Conservation (phyloP, 176 grass and related monocot species). For the Puya raimondii region DNA sequence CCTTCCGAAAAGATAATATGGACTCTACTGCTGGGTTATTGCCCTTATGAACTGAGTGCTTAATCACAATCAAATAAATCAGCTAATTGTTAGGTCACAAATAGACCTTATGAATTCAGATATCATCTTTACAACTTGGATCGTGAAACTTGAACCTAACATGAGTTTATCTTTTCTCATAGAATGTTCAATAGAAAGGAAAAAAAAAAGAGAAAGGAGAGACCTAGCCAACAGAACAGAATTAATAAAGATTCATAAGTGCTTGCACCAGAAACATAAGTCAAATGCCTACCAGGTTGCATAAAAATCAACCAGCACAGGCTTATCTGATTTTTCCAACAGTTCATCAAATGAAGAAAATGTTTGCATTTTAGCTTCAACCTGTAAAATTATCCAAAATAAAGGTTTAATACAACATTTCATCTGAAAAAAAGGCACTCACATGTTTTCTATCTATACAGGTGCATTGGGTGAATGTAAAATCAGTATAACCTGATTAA, state of each 20-base stretch:
- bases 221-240: background rate
- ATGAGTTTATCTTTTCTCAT: background rate
- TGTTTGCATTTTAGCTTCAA: constrained; percentile 73
- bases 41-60: background rate
- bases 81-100: background rate
- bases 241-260: background rate
- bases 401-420: background rate
- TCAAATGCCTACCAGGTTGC: constrained; percentile 67
- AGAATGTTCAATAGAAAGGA: background rate
- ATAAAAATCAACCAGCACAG: constrained; percentile 87
- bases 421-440: background rate
- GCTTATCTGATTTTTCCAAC: constrained; percentile 76
- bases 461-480: background rate
- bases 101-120: background rate
- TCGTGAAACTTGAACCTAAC: background rate
- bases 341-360: constrained; percentile 90
- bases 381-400: constrained; percentile 25
- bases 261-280: background rate
- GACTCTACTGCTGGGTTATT: background rate
- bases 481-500: background rate
- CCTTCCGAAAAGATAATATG: too few relatives aligned
- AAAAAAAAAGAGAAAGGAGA: background rate
- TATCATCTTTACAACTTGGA: background rate
- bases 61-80: background rate
- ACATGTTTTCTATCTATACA: background rate